phyloP scores from a whole-genome alignment of 2,329 filamentous ascomycete species.

The Botrytis squamosa region DNA sequence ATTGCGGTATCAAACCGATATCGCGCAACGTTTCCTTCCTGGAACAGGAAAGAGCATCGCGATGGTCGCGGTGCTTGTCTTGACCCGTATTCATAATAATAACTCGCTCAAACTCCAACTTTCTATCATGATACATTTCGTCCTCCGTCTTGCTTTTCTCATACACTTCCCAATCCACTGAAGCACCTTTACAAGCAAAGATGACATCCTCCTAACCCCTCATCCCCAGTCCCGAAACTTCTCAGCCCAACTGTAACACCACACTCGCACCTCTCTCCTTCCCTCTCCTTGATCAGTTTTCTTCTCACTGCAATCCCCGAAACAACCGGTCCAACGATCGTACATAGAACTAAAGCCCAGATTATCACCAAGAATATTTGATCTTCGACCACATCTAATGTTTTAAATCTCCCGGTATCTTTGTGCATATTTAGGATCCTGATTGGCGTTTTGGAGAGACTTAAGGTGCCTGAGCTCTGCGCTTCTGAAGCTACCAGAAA shows the following conservation, averaged over 20 bases:
- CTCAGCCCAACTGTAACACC: background rate
- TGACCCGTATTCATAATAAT: background rate
- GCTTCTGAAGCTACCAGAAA: constrained; percentile 72
- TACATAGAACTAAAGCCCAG: constrained; percentile 57
- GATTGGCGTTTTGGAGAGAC: background rate
- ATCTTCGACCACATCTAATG: constrained; percentile 24
- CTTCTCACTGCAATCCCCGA: constrained; percentile 12
- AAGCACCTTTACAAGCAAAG: constrained; percentile 5
- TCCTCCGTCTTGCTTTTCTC: background rate
- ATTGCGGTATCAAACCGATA: background rate
- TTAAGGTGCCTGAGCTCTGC: constrained; percentile 46
- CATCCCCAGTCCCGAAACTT: background rate
- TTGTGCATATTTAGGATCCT: background rate
- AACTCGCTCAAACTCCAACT: background rate
- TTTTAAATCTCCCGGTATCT: background rate
- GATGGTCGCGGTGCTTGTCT: background rate
- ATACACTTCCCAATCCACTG: background rate
- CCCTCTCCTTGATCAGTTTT: background rate
- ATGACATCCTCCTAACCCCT: background rate
- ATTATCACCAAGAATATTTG: constrained; percentile 52
- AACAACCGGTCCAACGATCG: constrained; percentile 49
- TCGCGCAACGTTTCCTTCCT: rapidly evolving
- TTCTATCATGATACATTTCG: background rate
- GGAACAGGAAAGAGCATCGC: background rate
- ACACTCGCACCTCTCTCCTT: background rate